Conservation (phyloP, 441 rosid genomes). For the Bruguiera hainesii region DNA sequence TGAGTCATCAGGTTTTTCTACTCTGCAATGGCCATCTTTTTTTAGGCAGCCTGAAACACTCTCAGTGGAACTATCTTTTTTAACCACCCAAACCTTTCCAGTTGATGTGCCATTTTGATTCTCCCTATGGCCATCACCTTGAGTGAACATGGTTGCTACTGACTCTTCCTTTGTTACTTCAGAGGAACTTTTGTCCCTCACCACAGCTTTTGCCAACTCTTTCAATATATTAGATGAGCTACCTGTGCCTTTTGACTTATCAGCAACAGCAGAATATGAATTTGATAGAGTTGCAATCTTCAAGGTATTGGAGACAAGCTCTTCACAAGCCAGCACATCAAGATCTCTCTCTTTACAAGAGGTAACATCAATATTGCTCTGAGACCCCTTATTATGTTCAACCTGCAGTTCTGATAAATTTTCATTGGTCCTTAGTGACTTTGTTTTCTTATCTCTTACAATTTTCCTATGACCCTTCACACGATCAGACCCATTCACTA, state of each 20-base stretch:
- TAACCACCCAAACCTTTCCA: conserved; percentile 56
- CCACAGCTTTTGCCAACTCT: conserved; percentile 30
- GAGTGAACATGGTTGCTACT: conserved; percentile 22
- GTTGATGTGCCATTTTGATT: conserved; percentile 43
- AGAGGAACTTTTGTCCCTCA: conserved; percentile 29
- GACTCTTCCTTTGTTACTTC: conserved; percentile 36
- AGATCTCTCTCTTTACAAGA: conserved; percentile 40
- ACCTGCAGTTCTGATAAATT: conserved; percentile 37
- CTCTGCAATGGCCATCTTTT: conserved; percentile 45
- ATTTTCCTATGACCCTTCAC: conserved; percentile 42
- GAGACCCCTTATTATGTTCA: conserved; percentile 30
- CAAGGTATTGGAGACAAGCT: conserved; percentile 64
- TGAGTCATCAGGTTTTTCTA: conserved; percentile 35
- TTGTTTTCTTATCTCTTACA: conserved; percentile 39
- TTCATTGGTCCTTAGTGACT: conserved; percentile 42
- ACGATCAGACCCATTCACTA: conserved; percentile 32
- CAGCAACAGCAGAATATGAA: conserved; percentile 34
- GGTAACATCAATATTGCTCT: conserved; percentile 27
- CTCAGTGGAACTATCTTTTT: conserved; percentile 37
- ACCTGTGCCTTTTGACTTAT: conserved; percentile 31
- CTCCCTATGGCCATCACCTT: conserved; percentile 45
- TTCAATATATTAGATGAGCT: conserved; percentile 31
- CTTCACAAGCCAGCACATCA: conserved; percentile 50
- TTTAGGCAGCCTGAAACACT: conserved; percentile 37
- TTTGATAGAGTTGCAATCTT: conserved; percentile 66